Percentiles rank a stretch among this genome's conserved stretches.
Conservation (phyloP, 495 filamentous ascomycete genomes). For the Tuber umbilicatum region DNA sequence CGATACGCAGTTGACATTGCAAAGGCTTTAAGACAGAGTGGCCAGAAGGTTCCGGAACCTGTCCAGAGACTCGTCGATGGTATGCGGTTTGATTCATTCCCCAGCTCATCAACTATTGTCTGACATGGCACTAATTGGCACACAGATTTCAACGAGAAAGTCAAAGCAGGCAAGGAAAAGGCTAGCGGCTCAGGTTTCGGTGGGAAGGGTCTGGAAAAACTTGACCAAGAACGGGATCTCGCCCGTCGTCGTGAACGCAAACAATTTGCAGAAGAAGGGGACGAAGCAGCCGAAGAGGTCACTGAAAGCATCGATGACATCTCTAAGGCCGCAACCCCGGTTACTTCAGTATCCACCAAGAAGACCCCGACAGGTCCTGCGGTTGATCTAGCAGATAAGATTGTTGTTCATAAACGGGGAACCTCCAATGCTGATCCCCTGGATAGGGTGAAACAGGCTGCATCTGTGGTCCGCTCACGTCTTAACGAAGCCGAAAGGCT, state of each 20-base stretch:
- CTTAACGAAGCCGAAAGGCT: constrained; percentile 79
- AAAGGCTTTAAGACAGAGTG: constrained; percentile 89
- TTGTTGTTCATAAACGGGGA: constrained; percentile 64
- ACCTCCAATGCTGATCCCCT: constrained; percentile 57
- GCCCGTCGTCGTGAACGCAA: constrained; percentile 77
- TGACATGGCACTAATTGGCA: not conserved
- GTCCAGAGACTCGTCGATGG: constrained; percentile 58
- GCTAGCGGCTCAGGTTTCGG: constrained; percentile 76
- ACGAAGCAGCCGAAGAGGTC: constrained; percentile 76
- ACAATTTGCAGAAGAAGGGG: constrained; percentile 82
- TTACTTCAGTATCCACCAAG: constrained; percentile 44
- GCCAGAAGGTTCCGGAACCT: constrained; percentile 68
- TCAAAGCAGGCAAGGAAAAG: constrained; percentile 86
- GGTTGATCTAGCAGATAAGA: constrained; percentile 57
- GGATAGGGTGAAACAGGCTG: constrained; percentile 76
- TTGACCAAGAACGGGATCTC: constrained; percentile 84
- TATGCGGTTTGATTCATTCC: constrained; percentile 14
- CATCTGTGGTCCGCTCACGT: constrained; percentile 77
- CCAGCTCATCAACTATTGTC: not conserved
- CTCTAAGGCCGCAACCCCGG: constrained; percentile 51
- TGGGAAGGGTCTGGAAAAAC: constrained; percentile 83
- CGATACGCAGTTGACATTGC: constrained; percentile 83
- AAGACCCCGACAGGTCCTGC: constrained; percentile 20
- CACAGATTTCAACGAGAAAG: constrained; percentile 67
- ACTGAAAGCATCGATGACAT: constrained; percentile 49